Percentiles rank a stretch among this genome's conserved stretches.
Evolutionary conservation across 139 green algal species (phyloP).

Genomic region (Coelastrella sp.): DNA sequence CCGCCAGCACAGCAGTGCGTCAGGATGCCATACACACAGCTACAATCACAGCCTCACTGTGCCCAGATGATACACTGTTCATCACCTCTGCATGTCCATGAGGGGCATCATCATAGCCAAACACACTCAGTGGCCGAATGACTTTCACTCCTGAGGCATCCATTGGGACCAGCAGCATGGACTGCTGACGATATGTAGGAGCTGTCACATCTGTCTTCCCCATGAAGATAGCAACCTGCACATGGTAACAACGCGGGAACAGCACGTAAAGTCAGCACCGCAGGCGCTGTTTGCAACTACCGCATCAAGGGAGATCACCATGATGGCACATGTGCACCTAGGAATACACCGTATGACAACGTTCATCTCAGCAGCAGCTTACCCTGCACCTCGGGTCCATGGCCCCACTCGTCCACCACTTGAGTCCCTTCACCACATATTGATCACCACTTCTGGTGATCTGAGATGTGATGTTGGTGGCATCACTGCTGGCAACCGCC

Average conservation of each 20-base stretch:
- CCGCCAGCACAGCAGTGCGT: too few species aligned
- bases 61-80: background rate
- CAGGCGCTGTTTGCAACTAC: too few species aligned
- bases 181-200: constrained; percentile 87
- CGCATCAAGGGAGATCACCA: too few species aligned
- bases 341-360: too few species aligned
- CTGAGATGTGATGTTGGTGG: constrained; percentile 93
- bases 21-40: too few species aligned
- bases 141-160: constrained; percentile 78
- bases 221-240: constrained; percentile 94
- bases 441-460: constrained; percentile 42
- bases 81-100: constrained; percentile 98
- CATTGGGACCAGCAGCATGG: constrained; percentile 96
- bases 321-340: too few species aligned
- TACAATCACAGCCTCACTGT: too few species aligned
- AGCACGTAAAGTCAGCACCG: too few species aligned
- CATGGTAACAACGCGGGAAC: too few species aligned
- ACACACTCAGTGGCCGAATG: constrained; percentile 75
- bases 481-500: constrained; percentile 94
- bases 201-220: constrained; percentile 82
- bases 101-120: constrained; percentile 96
- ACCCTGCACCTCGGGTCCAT: constrained; percentile 81
- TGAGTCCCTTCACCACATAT: constrained; percentile 84
- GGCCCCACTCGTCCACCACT: constrained; percentile 97
- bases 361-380: too few species aligned